Evolutionary conservation across 352 stramenopile genomes (phyloP).

Genomic region (Albugo laibachii): DNA sequence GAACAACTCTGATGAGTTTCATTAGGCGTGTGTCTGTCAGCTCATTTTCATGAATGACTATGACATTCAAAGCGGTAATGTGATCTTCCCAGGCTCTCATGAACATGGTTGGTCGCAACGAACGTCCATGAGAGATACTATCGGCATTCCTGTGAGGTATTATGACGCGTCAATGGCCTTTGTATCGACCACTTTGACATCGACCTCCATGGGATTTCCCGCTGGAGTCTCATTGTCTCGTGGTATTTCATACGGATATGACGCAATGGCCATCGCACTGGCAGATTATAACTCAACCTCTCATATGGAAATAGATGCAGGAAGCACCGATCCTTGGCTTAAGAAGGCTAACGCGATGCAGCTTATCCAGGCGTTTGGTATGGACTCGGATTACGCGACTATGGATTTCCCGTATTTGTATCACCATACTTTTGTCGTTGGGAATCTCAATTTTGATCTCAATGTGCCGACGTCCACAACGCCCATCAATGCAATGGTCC

Average conservation of each 20-base stretch:
- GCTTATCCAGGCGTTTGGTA: constrained; percentile 60
- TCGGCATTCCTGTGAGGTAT: constrained; percentile 60
- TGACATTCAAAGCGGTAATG: constrained; percentile 61
- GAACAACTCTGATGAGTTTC: neutral
- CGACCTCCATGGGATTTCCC: neutral
- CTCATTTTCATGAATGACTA: constrained; percentile 76
- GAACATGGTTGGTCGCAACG: constrained; percentile 49
- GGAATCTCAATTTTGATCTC: constrained; percentile 67
- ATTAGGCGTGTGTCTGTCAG: constrained; percentile 46
- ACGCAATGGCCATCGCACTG: neutral
- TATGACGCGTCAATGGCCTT: constrained; percentile 75
- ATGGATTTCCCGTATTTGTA: constrained; percentile 73
- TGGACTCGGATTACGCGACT: constrained; percentile 46
- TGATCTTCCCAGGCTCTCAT: constrained; percentile 41
- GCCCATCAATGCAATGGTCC: constrained; percentile 19
- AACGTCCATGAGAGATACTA: constrained; percentile 58
- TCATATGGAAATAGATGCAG: neutral
- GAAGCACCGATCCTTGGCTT: constrained; percentile 1
- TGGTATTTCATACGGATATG: neutral
- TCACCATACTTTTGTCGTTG: constrained; percentile 62
- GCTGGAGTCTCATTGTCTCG: no score
- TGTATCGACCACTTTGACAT: constrained; percentile 48
- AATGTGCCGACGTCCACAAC: constrained; percentile 21
- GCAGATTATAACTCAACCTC: neutral
- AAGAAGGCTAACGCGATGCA: constrained; percentile 40